Evolutionary conservation across 2,329 filamentous ascomycete genomes (phyloP), one percentile per base, ranked within the genome.

Genomic region (Cercospora sp.): DNA sequence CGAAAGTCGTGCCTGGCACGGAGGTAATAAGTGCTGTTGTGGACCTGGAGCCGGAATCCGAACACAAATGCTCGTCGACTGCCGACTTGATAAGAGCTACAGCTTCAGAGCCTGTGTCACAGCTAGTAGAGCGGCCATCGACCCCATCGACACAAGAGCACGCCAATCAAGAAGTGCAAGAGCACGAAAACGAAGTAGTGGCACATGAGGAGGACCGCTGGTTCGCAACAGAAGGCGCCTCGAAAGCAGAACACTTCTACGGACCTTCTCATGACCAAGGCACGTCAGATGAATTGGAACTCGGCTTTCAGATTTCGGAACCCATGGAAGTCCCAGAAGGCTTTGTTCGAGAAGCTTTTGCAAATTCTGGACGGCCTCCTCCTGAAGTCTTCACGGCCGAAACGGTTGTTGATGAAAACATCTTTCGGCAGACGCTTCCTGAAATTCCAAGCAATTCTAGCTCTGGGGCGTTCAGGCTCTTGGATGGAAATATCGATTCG

Each of bases 401-500:
- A 18, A 65, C 62, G 6, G 16, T 59, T 8, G 24, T 65, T 0
- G 53, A 59, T n/a, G 62, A 58, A 7, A 8, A 43, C 7, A 24
- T 24, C 0, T 53, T n/a, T 5, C 18, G 30, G n/a, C 43, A 63
- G 43, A 8, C 0, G 0, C 30, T 43, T n/a, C 18, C 18, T 10
- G 18, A 40, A 0, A 30, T 65, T 1, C 51, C 62, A 26, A 59
- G 62, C 62, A 43, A 58, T 6, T 65, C 62, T 3, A 65, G 62
- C n/a, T 21, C 51, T n/a, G 62, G 62, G 6, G 51, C 24, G 2
- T 57, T 65, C 24, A 28, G 63, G 21, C 13, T 55, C 4, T 18
- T 65, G 5, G 55, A 68, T 34, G 66, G 61, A 8, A 65, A 68
- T 18, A 64, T 68, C 5, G 61, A 68, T 28, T 68, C 61, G 10